Evolutionary conservation across 164 flowering plant species (phyloP).

Genomic region (Echeveria elegans): DNA sequence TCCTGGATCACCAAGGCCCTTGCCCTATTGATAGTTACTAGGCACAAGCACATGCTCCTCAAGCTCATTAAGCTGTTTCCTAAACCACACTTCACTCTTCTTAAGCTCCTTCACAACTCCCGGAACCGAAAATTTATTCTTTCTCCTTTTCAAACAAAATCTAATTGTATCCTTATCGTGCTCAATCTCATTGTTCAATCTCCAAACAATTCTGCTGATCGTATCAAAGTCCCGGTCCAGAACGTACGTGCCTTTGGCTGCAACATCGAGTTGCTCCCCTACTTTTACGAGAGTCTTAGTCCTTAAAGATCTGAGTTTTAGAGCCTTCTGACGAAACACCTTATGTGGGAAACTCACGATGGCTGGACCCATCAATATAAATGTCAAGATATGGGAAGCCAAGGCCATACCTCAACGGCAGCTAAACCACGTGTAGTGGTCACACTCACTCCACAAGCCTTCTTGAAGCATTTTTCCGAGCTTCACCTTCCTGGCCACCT

Average conservation of each 20-base stretch:
- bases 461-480: conserved; percentile 29
- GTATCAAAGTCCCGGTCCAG: conserved; percentile 48
- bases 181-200: conserved; percentile 43
- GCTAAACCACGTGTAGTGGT: conserved; percentile 31
- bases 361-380: conserved; percentile 38
- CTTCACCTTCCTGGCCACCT: conserved; percentile 33
- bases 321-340: conserved; percentile 21
- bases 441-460: conserved; percentile 25
- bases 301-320: conserved; percentile 13
- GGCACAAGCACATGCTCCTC: conserved; percentile 62
- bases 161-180: conserved; percentile 34
- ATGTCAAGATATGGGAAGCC: conserved; percentile 39
- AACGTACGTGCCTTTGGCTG: conserved; percentile 51
- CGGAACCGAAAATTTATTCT: conserved; percentile 26
- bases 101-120: conserved; percentile 45
- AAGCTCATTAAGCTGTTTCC: conserved; percentile 52
- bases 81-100: conserved; percentile 33
- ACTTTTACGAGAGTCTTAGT: conserved; percentile 23
- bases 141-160: conserved; percentile 40
- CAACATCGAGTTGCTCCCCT: conserved; percentile 40
- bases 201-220: conserved; percentile 29
- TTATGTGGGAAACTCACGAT: conserved; percentile 27
- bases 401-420: conserved; percentile 22
- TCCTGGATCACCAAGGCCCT: conserved; percentile 41
- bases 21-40: conserved; percentile 54